phyloP scores from a whole-genome alignment of 2,329 filamentous ascomycete species.

The Alternaria triticimaculans region DNA sequence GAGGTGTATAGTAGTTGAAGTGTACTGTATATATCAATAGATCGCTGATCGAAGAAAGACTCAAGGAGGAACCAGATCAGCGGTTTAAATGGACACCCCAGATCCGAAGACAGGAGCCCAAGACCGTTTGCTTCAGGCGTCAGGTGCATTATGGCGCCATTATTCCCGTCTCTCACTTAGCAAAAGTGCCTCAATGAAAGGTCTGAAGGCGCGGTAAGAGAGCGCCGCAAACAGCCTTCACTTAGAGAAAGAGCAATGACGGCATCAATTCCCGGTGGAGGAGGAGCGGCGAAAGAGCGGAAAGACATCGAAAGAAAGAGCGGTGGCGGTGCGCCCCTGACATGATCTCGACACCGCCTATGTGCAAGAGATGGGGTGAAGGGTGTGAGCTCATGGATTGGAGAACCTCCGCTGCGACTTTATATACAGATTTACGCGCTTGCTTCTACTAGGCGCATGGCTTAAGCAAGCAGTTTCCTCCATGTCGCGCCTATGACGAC shows the following conservation, averaged over 20 bases:
- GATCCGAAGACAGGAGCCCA: neutral
- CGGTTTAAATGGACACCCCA: neutral
- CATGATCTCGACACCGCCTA: no score
- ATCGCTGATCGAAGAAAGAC: neutral
- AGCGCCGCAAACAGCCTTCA: neutral
- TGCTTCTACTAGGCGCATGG: neutral
- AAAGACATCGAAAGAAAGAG: neutral
- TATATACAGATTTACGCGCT: no score
- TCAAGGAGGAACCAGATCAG: neutral
- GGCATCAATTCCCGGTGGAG: accelerated
- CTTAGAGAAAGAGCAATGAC: neutral
- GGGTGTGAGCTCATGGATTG: neutral
- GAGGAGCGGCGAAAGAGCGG: neutral
- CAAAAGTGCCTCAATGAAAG: neutral
- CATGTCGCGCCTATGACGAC: neutral
- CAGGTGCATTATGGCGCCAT: neutral
- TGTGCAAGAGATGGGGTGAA: neutral
- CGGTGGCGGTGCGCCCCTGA: neutral
- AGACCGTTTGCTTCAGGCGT: neutral
- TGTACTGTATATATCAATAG: neutral
- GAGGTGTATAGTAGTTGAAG: neutral
- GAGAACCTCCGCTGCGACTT: neutral
- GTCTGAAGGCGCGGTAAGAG: neutral
- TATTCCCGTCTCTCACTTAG: neutral
- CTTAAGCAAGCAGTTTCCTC: neutral